A percentile compares a stretch with the other conserved stretches of the same genome.
These are phyloP conservation scores for Lipomyces oligophaga DNA, from an alignment of 805 yeast species.

Conservation along the genomic window DNA sequence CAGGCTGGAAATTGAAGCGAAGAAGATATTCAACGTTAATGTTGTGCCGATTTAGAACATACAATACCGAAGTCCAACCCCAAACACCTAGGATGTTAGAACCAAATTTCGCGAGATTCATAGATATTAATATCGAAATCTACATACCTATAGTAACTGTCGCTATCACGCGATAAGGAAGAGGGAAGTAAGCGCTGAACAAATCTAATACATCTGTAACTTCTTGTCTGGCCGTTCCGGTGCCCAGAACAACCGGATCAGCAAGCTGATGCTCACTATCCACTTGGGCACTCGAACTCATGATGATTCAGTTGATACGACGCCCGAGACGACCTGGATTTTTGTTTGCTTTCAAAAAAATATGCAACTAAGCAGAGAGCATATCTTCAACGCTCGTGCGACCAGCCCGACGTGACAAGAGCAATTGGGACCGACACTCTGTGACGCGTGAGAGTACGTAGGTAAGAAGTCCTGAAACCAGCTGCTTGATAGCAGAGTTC, in stretches of 20 bases:
- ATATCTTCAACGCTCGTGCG: too few relatives aligned
- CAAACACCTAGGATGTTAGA: slow-evolving; percentile 33
- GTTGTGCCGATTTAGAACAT: slow-evolving; percentile 29
- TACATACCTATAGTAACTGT: slow-evolving; percentile 28
- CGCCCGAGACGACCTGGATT: too few relatives aligned
- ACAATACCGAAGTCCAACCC: slow-evolving; percentile 38
- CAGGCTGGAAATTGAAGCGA: slow-evolving; percentile 22
- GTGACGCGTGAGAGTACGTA: too few relatives aligned
- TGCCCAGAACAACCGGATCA: too few relatives aligned
- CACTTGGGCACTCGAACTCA: neutral
- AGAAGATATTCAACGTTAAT: slow-evolving; percentile 33
- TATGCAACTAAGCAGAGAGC: too few relatives aligned
- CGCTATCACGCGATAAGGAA: slow-evolving; percentile 44
- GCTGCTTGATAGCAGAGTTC: too few relatives aligned
- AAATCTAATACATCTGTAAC: too few relatives aligned
- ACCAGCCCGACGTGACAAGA: too few relatives aligned
- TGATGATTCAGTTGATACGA: neutral
- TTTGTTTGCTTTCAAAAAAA: too few relatives aligned
- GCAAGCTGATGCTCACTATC: neutral
- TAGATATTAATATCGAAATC: neutral
- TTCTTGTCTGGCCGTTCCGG: too few relatives aligned
- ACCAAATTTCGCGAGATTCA: neutral
- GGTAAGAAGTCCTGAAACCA: too few relatives aligned
- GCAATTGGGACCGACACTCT: too few relatives aligned
- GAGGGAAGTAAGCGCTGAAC: slow-evolving; percentile 43